phyloP scores from a whole-genome alignment of 768 basidiomycete genomes.

The Leccinum arenicola region DNA sequence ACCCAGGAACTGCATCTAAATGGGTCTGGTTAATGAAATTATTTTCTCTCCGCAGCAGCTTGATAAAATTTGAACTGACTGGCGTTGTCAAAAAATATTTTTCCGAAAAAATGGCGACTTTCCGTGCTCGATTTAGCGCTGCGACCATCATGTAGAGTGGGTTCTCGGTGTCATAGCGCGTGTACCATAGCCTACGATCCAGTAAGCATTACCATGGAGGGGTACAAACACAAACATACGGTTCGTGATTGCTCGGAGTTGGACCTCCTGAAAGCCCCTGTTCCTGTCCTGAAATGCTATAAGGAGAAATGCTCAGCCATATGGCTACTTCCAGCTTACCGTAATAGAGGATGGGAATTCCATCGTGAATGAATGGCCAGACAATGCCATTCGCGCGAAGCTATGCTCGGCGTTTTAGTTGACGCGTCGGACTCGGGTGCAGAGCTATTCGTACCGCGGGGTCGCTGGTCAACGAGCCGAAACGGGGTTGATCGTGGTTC shows the following conservation, averaged over 20 bases:
- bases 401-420: conserved; percentile 20
- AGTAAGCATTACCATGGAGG: conserved; percentile 1
- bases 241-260: conserved; percentile 50
- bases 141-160: conserved; percentile 47
- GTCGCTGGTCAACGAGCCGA: conserved; percentile 42
- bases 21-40: not conserved
- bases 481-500: conserved; percentile 54
- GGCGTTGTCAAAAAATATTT: conserved; percentile 45
- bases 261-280: conserved; percentile 46
- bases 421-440: too few species aligned
- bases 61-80: conserved; percentile 29
- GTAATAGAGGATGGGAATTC: conserved; percentile 51
- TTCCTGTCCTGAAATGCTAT: conserved; percentile 39
- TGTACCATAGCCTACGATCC: conserved; percentile 55
- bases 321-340: conserved; percentile 23
- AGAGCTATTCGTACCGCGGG: conserved; percentile 31
- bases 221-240: conserved; percentile 30
- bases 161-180: conserved; percentile 49
- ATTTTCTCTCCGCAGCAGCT: not conserved
- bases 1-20: conserved; percentile 45
- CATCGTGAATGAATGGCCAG: conserved; percentile 50
- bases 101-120: conserved; percentile 43
- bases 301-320: not conserved
- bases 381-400: conserved; percentile 46
- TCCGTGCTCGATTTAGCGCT: conserved; percentile 52